Conservation (phyloP, 495 filamentous ascomycete genomes). For the Polyplosphaeria fusca region DNA sequence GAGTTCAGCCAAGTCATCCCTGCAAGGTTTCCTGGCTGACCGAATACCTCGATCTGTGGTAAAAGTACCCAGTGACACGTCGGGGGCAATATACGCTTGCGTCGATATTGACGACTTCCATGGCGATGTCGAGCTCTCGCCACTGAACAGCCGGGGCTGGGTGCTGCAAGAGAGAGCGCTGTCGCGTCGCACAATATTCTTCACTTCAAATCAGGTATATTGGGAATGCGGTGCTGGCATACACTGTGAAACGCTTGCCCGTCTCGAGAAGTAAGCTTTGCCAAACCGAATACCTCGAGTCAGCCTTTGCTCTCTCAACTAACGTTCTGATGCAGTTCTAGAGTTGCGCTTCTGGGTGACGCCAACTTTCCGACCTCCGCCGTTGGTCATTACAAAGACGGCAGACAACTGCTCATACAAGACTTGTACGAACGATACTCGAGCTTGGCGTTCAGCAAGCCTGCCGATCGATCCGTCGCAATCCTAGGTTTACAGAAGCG, state of each 20-base stretch:
- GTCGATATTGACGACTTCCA: constrained; percentile 39
- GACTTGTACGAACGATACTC: constrained; percentile 38
- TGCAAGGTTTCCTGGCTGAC: neutral
- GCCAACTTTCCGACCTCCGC: constrained; percentile 37
- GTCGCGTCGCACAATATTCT: constrained; percentile 44
- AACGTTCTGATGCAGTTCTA: constrained; percentile 23
- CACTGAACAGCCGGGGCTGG: constrained; percentile 42
- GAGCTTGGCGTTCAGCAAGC: constrained; percentile 31
- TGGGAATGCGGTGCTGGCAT: constrained; percentile 45
- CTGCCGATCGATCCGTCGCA: constrained; percentile 35
- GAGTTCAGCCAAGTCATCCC: neutral
- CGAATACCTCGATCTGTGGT: neutral
- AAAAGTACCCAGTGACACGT: neutral
- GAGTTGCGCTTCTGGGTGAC: constrained; percentile 38
- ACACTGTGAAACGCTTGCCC: constrained; percentile 38
- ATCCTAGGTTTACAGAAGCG: constrained; percentile 38
- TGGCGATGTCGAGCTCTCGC: constrained; percentile 35
- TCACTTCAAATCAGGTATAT: constrained; percentile 41
- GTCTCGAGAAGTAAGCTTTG: constrained; percentile 37
- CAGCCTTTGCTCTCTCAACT: neutral
- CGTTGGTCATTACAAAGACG: neutral
- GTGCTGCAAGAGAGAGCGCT: constrained; percentile 45
- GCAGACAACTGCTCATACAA: constrained; percentile 35
- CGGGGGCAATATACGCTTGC: constrained; percentile 32
- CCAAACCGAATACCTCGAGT: neutral